Evolutionary conservation across 768 basidiomycete genomes (phyloP).

Genomic region (Termitomyces sp.): DNA sequence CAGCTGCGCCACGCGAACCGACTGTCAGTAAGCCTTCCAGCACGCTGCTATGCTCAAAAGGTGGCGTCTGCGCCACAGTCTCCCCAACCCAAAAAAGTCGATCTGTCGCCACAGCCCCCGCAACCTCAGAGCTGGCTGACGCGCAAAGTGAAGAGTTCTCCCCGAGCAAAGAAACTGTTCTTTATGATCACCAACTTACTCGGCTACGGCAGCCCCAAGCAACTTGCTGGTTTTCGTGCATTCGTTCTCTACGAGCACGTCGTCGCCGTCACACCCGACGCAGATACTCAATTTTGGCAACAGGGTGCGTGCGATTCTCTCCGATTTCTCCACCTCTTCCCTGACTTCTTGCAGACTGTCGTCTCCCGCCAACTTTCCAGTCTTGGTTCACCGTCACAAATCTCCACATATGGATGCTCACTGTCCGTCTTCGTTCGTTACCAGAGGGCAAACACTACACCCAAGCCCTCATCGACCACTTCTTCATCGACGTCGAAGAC

Average conservation of each 20-base stretch:
- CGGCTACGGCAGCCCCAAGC: conserved; percentile 58
- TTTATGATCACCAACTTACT: conserved; percentile 41
- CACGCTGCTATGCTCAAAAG: background rate
- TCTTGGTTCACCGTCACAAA: conserved; percentile 96
- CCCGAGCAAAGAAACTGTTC: conserved; percentile 39
- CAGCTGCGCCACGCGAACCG: conserved; percentile 9
- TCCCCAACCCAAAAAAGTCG: background rate
- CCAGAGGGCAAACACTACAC: conserved; percentile 67
- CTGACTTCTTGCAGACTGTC: conserved; percentile 51
- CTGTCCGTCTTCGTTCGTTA: conserved; percentile 81
- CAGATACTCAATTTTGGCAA: conserved; percentile 59
- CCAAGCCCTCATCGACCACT: conserved; percentile 87
- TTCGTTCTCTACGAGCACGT: conserved; percentile 52
- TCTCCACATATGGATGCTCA: conserved; percentile 88
- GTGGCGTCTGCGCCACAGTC: background rate
- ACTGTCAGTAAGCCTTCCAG: background rate
- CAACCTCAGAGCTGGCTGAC: conserved; percentile 45
- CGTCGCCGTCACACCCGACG: conserved; percentile 52
- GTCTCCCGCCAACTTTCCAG: conserved; percentile 88
- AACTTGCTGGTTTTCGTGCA: conserved; percentile 55
- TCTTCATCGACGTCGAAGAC: conserved; percentile 91
- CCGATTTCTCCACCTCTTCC: background rate
- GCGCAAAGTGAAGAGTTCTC: conserved; percentile 43
- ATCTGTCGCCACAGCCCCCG: background rate
- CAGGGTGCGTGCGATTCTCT: conserved; percentile 48